Conservation (phyloP, 2,329 filamentous ascomycete species). For the Triangularia setosa region DNA sequence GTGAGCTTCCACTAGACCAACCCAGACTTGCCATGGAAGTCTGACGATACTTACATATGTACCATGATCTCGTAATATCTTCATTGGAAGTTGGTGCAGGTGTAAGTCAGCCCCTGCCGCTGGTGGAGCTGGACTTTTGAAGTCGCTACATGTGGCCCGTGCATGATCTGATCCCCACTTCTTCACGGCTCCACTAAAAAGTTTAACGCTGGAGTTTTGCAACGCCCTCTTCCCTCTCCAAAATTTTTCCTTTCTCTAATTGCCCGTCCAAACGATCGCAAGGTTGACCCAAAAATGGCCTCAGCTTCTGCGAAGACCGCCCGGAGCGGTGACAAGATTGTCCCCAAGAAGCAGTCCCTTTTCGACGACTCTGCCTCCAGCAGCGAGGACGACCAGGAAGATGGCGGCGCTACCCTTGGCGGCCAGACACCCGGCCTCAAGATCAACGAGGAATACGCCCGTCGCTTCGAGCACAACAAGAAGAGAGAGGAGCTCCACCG, state of each 20-base stretch:
- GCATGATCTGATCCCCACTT: not conserved
- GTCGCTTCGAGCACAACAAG: constrained; percentile 93
- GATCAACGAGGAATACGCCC: constrained; percentile 87
- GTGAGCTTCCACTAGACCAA: not conserved
- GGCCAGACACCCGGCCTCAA: constrained; percentile 51
- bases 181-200: constrained; percentile 30
- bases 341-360: constrained; percentile 41
- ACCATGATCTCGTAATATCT: too few species aligned
- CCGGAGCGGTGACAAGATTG: constrained; percentile 28
- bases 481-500: constrained; percentile 83
- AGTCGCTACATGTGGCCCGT: not conserved
- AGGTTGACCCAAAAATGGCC: constrained; percentile 8
- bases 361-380: constrained; percentile 48
- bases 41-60: not conserved
- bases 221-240: not conserved
- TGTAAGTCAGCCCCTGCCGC: not conserved
- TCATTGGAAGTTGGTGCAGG: not conserved
- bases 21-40: too few species aligned
- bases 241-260: not conserved
- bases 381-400: constrained; percentile 41
- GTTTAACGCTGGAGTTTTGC: constrained; percentile 13
- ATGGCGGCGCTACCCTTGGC: constrained; percentile 35
- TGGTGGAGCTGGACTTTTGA: not conserved
- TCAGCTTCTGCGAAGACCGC: constrained; percentile 10
- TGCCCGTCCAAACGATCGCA: not conserved